Conservation (phyloP, 345 rosid genomes). For the Fremontodendron californicum region DNA sequence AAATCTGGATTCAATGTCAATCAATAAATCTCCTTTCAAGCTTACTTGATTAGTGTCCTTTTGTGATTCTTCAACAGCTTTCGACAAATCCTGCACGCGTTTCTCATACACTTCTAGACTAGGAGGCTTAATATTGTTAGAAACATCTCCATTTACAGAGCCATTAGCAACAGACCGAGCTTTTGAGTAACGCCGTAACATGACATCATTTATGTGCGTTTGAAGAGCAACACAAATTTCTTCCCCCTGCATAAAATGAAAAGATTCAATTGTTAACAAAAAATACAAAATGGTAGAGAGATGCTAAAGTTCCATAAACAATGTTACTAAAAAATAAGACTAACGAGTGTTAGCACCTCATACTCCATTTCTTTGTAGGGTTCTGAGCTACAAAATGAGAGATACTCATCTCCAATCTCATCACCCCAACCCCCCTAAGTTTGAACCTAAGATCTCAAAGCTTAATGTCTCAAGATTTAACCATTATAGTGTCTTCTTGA, state of each 20-base stretch:
- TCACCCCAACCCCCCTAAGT: background rate
- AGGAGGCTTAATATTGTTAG: slow-evolving; percentile 53
- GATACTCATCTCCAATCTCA: background rate
- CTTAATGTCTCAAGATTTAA: background rate
- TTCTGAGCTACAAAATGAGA: background rate
- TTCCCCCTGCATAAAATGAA: slow-evolving; percentile 64
- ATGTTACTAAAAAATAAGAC: background rate
- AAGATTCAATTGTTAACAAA: slow-evolving; percentile 2
- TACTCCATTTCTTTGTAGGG: background rate
- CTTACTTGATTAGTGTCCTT: slow-evolving; percentile 62
- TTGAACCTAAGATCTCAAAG: background rate
- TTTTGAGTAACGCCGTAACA: slow-evolving; percentile 97
- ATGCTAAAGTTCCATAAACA: background rate
- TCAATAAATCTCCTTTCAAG: background rate
- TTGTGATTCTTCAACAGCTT: slow-evolving; percentile 69
- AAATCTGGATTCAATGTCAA: background rate
- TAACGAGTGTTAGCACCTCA: background rate
- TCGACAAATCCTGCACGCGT: slow-evolving; percentile 75
- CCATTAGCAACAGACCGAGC: slow-evolving; percentile 64
- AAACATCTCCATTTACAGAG: slow-evolving; percentile 65
- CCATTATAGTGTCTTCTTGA: background rate
- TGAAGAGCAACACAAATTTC: slow-evolving; percentile 98
- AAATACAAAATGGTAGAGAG: background rate
- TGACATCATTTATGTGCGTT: slow-evolving; percentile 97
- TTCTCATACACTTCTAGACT: slow-evolving; percentile 64